phyloP scores from a whole-genome alignment of 2,329 filamentous ascomycete genomes.

The Scedosporium aurantiacum region DNA sequence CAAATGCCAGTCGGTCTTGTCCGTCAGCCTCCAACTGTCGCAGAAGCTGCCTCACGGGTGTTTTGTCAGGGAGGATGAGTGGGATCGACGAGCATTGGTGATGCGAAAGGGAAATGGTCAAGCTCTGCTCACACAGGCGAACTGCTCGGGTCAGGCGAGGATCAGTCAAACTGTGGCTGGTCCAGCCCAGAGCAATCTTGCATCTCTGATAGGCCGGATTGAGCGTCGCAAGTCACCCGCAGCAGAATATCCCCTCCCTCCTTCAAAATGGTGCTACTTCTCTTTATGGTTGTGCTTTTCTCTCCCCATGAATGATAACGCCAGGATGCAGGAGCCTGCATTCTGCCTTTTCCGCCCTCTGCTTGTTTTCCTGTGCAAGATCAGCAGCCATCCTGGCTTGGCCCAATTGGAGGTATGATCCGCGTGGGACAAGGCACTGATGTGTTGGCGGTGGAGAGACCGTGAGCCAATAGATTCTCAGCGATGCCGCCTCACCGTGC shows the following conservation, averaged over 20 bases:
- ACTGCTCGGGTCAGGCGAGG: neutral
- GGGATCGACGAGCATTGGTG: slow-evolving; percentile 5
- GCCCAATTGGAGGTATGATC: slow-evolving; percentile 3
- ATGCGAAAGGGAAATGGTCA: neutral
- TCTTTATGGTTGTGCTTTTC: neutral
- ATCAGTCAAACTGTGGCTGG: slow-evolving; percentile 1
- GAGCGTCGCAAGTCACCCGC: neutral
- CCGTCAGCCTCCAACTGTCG: neutral
- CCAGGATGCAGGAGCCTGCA: neutral
- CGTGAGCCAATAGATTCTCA: neutral
- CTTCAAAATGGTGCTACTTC: neutral
- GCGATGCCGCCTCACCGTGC: slow-evolving; percentile 2
- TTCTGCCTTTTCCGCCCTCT: neutral
- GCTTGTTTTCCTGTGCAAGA: slow-evolving; percentile 3
- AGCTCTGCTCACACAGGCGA: neutral
- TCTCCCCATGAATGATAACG: neutral
- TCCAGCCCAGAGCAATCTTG: neutral
- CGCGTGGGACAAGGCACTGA: slow-evolving; percentile 2
- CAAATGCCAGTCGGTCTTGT: neutral
- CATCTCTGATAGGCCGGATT: neutral
- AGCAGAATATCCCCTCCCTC: neutral
- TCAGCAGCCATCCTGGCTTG: neutral
- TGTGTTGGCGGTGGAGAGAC: slow-evolving; percentile 5
- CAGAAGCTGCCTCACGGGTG: slow-evolving; percentile 5
- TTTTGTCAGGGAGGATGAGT: neutral